Evolutionary conservation across 2,329 filamentous ascomycete genomes (phyloP).

Genomic region (Mollisia scopiformis): DNA sequence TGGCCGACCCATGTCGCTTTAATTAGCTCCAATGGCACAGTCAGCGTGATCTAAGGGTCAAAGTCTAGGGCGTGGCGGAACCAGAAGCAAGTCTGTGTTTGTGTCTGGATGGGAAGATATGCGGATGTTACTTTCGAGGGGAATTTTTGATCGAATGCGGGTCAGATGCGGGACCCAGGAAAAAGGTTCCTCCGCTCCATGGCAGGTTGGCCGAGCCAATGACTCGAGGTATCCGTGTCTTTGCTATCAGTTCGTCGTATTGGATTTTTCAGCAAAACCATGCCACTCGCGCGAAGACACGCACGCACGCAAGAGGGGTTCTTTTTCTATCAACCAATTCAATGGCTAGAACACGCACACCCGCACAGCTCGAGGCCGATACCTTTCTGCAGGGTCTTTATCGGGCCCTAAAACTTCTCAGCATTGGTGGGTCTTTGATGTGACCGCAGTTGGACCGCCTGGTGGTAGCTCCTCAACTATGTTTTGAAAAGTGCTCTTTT

Average conservation of each 20-base stretch:
- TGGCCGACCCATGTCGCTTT: conserved; percentile 64
- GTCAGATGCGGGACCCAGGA: neutral
- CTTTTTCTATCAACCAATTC: neutral
- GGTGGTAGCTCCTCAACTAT: neutral
- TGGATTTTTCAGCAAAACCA: neutral
- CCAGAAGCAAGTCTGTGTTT: neutral
- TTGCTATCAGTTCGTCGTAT: no score
- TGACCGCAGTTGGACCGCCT: neutral
- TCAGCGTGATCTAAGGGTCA: neutral
- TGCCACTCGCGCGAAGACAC: neutral
- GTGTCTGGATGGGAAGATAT: neutral
- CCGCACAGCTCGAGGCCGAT: neutral
- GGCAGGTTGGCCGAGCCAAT: neutral
- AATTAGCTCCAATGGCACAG: neutral
- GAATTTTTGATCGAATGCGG: no score
- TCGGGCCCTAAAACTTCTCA: neutral
- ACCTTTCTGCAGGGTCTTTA: neutral
- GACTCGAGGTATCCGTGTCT: no score
- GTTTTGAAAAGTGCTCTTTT: neutral
- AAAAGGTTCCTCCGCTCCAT: neutral
- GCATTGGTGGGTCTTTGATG: neutral
- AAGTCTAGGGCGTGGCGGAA: neutral
- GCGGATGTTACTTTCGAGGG: neutral
- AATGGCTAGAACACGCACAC: neutral
- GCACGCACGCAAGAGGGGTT: neutral